Conservation (phyloP, 169 alveolate genomes). For the Plasmodium inui region DNA sequence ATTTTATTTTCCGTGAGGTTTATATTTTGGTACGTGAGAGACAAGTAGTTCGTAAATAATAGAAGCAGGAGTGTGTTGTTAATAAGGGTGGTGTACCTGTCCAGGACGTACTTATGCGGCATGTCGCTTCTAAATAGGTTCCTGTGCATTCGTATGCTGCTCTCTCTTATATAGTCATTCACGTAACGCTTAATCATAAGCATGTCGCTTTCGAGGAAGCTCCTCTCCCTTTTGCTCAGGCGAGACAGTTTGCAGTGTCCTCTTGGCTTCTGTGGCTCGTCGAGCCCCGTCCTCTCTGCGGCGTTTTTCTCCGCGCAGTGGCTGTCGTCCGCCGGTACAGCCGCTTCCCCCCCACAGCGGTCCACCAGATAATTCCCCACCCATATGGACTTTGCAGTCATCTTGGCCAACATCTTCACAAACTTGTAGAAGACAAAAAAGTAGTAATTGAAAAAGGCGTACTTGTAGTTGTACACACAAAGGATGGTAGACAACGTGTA, state of each 20-base stretch:
- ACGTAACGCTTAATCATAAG: slow-evolving; percentile 31
- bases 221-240: neutral
- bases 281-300: neutral
- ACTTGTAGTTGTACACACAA: slow-evolving; percentile 40
- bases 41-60: slow-evolving; percentile 1
- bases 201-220: slow-evolving; percentile 17
- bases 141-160: neutral
- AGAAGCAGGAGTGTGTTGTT: slow-evolving; percentile 22
- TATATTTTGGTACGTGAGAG: slow-evolving; percentile 9
- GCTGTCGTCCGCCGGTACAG: neutral
- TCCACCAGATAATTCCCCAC: slow-evolving; percentile 5
- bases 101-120: neutral
- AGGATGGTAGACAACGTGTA: slow-evolving; percentile 46
- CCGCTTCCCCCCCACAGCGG: neutral
- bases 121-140: neutral
- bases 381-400: slow-evolving; percentile 2
- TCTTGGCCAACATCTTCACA: slow-evolving; percentile 35
- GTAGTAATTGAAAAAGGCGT: slow-evolving; percentile 61
- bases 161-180: slow-evolving; percentile 5
- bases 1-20: neutral
- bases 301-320: neutral
- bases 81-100: slow-evolving; percentile 33
- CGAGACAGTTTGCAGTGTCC: neutral
- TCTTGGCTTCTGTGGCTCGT: neutral
- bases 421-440: slow-evolving; percentile 41